phyloP scores from a whole-genome alignment of 2,329 filamentous ascomycete species.

The Emergomyces africanus region DNA sequence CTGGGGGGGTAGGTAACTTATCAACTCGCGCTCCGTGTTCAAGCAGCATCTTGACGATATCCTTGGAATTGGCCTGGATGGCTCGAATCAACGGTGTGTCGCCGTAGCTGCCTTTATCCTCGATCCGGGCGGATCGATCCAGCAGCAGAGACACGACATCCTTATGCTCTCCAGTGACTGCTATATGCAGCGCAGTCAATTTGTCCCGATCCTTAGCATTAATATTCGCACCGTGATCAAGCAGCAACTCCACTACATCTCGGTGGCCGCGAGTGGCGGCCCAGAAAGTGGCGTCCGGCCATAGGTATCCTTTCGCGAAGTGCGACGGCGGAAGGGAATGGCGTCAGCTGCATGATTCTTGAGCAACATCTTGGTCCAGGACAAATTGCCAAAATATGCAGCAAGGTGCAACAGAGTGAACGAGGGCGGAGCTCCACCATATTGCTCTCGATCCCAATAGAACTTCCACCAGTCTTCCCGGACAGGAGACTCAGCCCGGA shows the following conservation, averaged over 20 bases:
- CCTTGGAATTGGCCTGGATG: conserved; percentile 9
- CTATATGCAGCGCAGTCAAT: conserved; percentile 15
- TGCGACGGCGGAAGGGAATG: conserved; percentile 6
- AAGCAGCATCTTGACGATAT: conserved; percentile 13
- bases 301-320: conserved; percentile 11
- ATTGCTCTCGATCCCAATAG: conserved; percentile 16
- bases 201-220: conserved; percentile 25
- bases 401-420: conserved; percentile 17
- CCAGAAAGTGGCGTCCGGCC: conserved; percentile 7
- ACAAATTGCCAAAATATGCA: conserved; percentile 15
- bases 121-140: conserved; percentile 9
- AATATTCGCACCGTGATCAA: conserved; percentile 33
- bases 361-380: conserved; percentile 15
- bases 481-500: conserved; percentile 11
- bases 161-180: conserved; percentile 10
- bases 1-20: conserved; percentile 8
- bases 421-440: conserved; percentile 14
- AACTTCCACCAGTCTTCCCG: conserved; percentile 16
- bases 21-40: conserved; percentile 10
- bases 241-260: conserved; percentile 22
- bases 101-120: conserved; percentile 6
- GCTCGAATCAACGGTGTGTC: conserved; percentile 14
- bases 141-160: conserved; percentile 12
- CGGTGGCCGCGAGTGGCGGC: conserved; percentile 10
- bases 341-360: conserved; percentile 5